phyloP scores from a whole-genome alignment of 2,329 filamentous ascomycete species.

The Trichophyton simii region DNA sequence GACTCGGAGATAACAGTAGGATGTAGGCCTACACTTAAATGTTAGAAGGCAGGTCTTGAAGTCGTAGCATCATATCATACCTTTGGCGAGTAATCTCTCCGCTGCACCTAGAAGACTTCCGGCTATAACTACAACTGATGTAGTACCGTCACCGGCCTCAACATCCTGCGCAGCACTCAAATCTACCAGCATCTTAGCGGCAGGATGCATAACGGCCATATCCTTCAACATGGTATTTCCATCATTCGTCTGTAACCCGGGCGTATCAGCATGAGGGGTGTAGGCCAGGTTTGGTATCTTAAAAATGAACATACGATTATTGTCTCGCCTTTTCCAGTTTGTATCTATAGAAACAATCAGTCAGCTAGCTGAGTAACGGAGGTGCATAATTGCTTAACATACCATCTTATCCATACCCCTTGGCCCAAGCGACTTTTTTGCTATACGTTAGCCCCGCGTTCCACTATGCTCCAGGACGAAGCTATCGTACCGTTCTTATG shows the following conservation, averaged over 20 bases:
- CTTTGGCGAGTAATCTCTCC: slow-evolving; percentile 79
- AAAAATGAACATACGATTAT: slow-evolving; percentile 53
- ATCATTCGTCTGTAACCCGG: slow-evolving; percentile 61
- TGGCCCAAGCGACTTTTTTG: slow-evolving; percentile 63
- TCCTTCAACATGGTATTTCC: slow-evolving; percentile 98
- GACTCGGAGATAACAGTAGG: slow-evolving; percentile 95
- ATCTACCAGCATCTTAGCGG: slow-evolving; percentile 97
- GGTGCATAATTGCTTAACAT: slow-evolving; percentile 12
- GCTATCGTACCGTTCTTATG: slow-evolving; percentile 60
- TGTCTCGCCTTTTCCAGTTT: slow-evolving; percentile 89
- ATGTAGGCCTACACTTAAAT: slow-evolving; percentile 53
- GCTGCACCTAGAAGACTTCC: slow-evolving; percentile 89
- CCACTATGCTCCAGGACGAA: slow-evolving; percentile 10
- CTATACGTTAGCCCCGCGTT: slow-evolving; percentile 29
- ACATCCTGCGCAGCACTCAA: slow-evolving; percentile 95
- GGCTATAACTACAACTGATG: slow-evolving; percentile 94
- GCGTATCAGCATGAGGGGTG: neutral
- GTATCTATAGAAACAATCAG: slow-evolving; percentile 46
- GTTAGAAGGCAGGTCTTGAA: neutral
- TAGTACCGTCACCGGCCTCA: slow-evolving; percentile 95
- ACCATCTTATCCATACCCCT: slow-evolving; percentile 98
- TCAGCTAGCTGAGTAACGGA: neutral
- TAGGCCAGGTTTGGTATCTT: neutral
- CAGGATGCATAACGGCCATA: slow-evolving; percentile 99
- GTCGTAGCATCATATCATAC: slow-evolving; percentile 23